Percentiles rank a stretch among this genome's conserved stretches.
These are phyloP conservation scores for Penicillium sclerotigenum DNA, from an alignment of 2,329 filamentous ascomycete species.

Conservation along the genomic window DNA sequence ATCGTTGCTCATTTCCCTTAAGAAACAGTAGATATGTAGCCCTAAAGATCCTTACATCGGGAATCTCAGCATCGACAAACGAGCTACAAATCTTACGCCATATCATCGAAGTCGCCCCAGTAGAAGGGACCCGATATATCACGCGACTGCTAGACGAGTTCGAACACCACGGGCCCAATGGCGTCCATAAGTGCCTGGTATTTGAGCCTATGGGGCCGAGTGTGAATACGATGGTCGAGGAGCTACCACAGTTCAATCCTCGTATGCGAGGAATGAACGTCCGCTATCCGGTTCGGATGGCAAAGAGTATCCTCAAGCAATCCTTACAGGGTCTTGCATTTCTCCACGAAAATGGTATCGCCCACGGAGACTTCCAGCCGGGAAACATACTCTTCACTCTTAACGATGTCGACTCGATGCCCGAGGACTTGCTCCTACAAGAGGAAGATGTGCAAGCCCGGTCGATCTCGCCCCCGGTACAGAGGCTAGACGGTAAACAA, in stretches of 20 bases:
- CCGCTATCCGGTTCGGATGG: slow-evolving; percentile 24
- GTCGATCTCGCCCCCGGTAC: slow-evolving; percentile 18
- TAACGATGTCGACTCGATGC: slow-evolving; percentile 15
- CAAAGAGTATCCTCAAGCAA: slow-evolving; percentile 27
- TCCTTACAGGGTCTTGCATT: slow-evolving; percentile 25
- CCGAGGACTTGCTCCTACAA: slow-evolving; percentile 22
- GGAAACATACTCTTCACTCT: slow-evolving; percentile 27
- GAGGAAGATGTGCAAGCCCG: slow-evolving; percentile 20
- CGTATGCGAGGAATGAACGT: slow-evolving; percentile 16
- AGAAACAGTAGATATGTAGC: slow-evolving; percentile 28
- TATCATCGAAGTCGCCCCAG: slow-evolving; percentile 16
- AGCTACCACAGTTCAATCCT: slow-evolving; percentile 24
- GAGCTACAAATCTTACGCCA: slow-evolving; percentile 19
- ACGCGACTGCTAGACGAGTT: slow-evolving; percentile 27
- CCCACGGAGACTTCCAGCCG: slow-evolving; percentile 26
- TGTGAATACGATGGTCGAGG: slow-evolving; percentile 24
- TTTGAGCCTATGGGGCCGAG: slow-evolving; percentile 33
- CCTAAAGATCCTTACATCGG: slow-evolving; percentile 32
- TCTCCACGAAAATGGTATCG: slow-evolving; percentile 24
- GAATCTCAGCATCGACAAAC: slow-evolving; percentile 14
- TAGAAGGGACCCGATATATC: slow-evolving; percentile 14
- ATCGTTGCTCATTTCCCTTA: slow-evolving; percentile 13
- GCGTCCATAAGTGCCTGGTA: slow-evolving; percentile 32
- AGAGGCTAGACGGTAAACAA: slow-evolving; percentile 26
- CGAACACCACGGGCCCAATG: slow-evolving; percentile 31